These are phyloP conservation scores for Scheffersomyces stipitis DNA, from an alignment of 805 yeast species.

Conservation along the genomic window DNA sequence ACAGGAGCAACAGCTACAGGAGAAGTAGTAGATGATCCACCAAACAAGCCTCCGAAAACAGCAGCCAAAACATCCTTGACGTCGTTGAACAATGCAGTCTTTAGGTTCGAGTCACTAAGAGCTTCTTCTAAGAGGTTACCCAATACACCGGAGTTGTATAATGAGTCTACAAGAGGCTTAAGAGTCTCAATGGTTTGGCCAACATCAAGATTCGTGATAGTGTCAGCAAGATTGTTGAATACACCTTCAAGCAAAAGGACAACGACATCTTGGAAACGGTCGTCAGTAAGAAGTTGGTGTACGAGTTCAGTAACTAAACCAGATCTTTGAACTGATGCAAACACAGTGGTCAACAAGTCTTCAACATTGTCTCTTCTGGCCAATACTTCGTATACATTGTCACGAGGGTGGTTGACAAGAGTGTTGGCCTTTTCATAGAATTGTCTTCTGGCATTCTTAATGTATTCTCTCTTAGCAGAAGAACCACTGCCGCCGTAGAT, in stretches of 20 bases:
- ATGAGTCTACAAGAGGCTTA: constrained; percentile 17
- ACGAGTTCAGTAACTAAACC: constrained; percentile 26
- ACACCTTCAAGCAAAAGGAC: constrained; percentile 23
- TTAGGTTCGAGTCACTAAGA: constrained; percentile 18
- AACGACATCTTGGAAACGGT: constrained; percentile 22
- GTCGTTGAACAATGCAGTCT: constrained; percentile 20
- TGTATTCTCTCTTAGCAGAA: constrained; percentile 8
- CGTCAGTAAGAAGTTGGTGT: constrained; percentile 19
- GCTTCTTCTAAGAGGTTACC: constrained; percentile 22
- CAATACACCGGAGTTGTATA: constrained; percentile 25
- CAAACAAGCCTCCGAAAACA: too few relatives aligned
- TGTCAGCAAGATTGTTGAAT: constrained; percentile 18
- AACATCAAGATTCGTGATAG: constrained; percentile 14
- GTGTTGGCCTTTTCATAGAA: too few relatives aligned
- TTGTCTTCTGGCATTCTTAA: constrained; percentile 3
- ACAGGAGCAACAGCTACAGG: too few relatives aligned
- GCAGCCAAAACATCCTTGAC: too few relatives aligned
- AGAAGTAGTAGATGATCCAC: too few relatives aligned
- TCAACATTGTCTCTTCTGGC: constrained; percentile 29
- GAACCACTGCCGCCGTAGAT: background rate
- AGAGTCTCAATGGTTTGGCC: constrained; percentile 8
- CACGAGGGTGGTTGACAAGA: background rate
- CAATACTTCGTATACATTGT: background rate
- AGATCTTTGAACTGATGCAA: constrained; percentile 25
- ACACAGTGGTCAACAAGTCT: constrained; percentile 29